Evolutionary conservation across 176 grass and related monocot genomes (phyloP), one percentile per base, ranked within the genome.

Genomic region (Musa acuminata): DNA sequence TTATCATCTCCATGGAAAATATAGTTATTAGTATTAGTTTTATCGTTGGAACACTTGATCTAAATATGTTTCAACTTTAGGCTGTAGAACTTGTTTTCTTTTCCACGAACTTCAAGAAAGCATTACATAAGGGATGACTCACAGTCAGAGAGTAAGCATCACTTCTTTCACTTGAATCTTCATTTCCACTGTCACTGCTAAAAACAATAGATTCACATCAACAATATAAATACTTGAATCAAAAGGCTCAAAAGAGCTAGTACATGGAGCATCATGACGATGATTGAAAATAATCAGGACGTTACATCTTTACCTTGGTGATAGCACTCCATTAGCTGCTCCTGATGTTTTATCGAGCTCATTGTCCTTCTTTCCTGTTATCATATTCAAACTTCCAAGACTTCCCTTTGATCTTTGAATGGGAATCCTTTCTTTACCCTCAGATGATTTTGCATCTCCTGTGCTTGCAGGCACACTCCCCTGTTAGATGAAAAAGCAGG

Each of bases 381-480:
- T 87, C 91, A 99, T 91, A 60, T 89, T 94, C 81, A 99, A 82
- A 88, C 96, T 99, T 76, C 96, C 96, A 85, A 95, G 93, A 91
- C 88, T 91, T 82, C 84, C 88, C 86, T 89, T 94, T 49, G 96
- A 95, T 83, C 86, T 87, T 82, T 89, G 91, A 52, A 91, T 80
- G 14, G 84, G 80, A 80, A 80, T 91, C 74, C 83, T 95, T 82
- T 91, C 96, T 83, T 91, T 99, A 77, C 86, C 84, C 72, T 99
- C 91, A 13, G 84, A 85, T 53, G 90, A 83, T 63, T 89, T 98
- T n/a, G 75, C 82, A 72, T 94, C 88, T 21, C 75, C 84, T 68
- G 71, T 76, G 72, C 22, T 80, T 73, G 81, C 49, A 74, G 26
- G 43, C 35, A 70, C 8, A 19, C 25, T 51, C 2, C 67, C 67